Base-by-base conservation (phyloP, 2,329 filamentous ascomycete species). In the Neoarthrinium moseri region DNA sequence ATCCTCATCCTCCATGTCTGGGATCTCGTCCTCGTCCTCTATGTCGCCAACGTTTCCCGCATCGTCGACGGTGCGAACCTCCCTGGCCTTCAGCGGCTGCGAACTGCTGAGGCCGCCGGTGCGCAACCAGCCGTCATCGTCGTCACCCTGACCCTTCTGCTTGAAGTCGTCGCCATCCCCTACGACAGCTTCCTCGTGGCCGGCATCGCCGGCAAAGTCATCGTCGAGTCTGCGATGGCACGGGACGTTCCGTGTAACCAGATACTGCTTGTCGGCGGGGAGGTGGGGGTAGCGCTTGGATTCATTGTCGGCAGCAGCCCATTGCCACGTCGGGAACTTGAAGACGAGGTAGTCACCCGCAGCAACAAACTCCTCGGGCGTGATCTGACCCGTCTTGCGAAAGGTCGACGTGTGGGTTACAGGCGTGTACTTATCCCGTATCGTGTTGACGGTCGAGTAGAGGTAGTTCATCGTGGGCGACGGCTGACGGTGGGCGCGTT, bases 291-390 rank as follows among this genome's bases (percentile, higher is more conserved):
- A 88, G 52, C 91, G 86, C 66, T 90, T 89, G 51, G 81, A 78
- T 2, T 85, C 81, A n/a, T 84, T 83, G 45, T 92, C 88, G 55
- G 92, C 91, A 59, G 94, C 89, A 54, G 87, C 84, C 94, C 94
- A 99, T 40, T 89, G 87, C 94, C 94, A 99, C 48, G 92, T 95
- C 7, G 92, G 94, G 71, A 99, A 99, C 75, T 96, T 97, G 83
- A 95, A 96, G 62, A 96, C 91, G 29, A 99, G 84, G 67, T 97
- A 99, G 73, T 99, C 94, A 58, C 94, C 94, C 4, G 94, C 94
- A 4, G 88, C 86, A 41, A 96, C 78, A 68, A 99, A 99, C 77
- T 99, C 94, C 63, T 96, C 92, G 15, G 92, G 92, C 0, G 92
- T 97, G 70, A 99, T 94, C 73, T 97, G 89, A 55, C 94, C 94